Evolutionary conservation across 2,329 filamentous ascomycete genomes (phyloP).

Genomic region (Tolypocladium paradoxum): DNA sequence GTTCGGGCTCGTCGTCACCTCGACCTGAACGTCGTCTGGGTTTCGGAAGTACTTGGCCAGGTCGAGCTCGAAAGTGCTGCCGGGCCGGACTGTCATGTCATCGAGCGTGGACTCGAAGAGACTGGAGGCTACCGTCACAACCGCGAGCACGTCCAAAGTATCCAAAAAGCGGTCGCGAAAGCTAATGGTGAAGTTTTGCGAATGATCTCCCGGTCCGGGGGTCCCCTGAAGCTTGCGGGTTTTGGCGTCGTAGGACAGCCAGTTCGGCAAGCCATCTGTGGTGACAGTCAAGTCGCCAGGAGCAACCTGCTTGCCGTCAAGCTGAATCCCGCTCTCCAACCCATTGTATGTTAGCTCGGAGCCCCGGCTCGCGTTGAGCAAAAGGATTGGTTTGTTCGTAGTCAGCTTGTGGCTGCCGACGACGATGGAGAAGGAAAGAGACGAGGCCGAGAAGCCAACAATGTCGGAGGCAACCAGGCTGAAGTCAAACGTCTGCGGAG

Average conservation of each 20-base stretch:
- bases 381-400: constrained; percentile 46
- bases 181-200: constrained; percentile 51
- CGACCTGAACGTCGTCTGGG: constrained; percentile 25
- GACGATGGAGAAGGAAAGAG: constrained; percentile 57
- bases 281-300: constrained; percentile 42
- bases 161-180: constrained; percentile 51
- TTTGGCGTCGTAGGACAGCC: constrained; percentile 55
- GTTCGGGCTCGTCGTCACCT: constrained; percentile 22
- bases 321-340: constrained; percentile 38
- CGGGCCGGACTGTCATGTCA: constrained; percentile 27
- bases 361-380: constrained; percentile 46
- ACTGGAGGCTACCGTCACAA: constrained; percentile 22
- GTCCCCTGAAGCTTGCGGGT: constrained; percentile 55
- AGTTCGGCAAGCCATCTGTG: constrained; percentile 46
- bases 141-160: constrained; percentile 42
- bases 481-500: constrained; percentile 62
- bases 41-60: constrained; percentile 30
- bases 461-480: constrained; percentile 70
- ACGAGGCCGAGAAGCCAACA: constrained; percentile 60
- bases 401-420: constrained; percentile 61
- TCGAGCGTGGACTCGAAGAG: constrained; percentile 30
- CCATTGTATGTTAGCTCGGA: constrained; percentile 39
- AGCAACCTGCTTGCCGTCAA: constrained; percentile 45
- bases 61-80: constrained; percentile 30
- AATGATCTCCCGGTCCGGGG: constrained; percentile 45